Evolutionary conservation across 495 filamentous ascomycete species (phyloP), one percentile per base, ranked within the genome.

Genomic region (Aspergillus cavernicola): DNA sequence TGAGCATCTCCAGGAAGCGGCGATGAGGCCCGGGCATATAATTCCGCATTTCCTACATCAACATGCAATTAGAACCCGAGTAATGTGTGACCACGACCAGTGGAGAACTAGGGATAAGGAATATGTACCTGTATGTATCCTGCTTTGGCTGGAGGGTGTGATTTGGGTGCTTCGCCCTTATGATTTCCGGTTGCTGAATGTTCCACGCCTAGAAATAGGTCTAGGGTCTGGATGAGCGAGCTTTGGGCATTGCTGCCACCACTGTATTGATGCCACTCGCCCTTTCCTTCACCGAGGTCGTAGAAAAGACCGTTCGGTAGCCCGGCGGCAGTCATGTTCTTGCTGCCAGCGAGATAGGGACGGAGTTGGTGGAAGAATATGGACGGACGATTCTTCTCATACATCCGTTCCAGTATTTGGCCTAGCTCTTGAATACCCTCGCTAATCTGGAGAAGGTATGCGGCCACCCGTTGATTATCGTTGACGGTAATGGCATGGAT

Each of bases 11-110:
- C 0, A 98, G 77, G 71, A 98, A 98, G 31, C 85, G 83, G 2
- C 88, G 84, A 58, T 98, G 93, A 0, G 90, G 83, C 0, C 89
- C 92, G 9, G 93, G 93, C 93, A 98, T 97, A 70, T 98, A 98
- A 22, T 79, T 80, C 31, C 93, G 86, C 93, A 98, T 98, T 60
- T 96, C 89, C 69, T 87, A 24, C 9, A 20, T 16, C 33, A n/a
- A 8, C 19, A 45, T 6, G n/a, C 29, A 16, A 37, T 53, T 35
- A 55, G 22, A 2, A 36, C 31, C 33, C n/a, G n/a, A n/a, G n/a
- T n/a, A n/a, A n/a, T n/a, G n/a, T n/a, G n/a, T n/a, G n/a, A n/a
- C n/a, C n/a, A n/a, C n/a, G n/a, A n/a, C n/a, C n/a, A n/a, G n/a
- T n/a, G n/a, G n/a, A 4, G 3, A 32, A 4, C 36, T 28, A 4